phyloP scores from a whole-genome alignment of 208 protist genomes.

The Trypanosoma brucei region DNA sequence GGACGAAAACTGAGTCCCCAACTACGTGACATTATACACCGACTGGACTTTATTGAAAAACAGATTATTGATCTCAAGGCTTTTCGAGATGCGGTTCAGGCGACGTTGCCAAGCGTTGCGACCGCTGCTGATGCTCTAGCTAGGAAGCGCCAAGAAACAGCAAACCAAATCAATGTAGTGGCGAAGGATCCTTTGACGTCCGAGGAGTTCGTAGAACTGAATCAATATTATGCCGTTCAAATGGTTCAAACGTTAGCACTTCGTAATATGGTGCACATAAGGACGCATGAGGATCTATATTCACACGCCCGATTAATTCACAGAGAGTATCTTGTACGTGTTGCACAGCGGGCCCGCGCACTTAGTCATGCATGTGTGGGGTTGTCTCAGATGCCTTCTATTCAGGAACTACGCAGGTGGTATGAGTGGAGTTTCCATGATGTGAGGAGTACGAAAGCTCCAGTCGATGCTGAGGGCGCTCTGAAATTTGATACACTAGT shows the following conservation, averaged over 20 bases:
- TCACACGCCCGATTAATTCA: slow-evolving; percentile 39
- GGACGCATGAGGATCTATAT: slow-evolving; percentile 39
- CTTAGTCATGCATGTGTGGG: slow-evolving; percentile 57
- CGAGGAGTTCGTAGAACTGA: slow-evolving; percentile 67
- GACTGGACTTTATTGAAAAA: slow-evolving; percentile 69
- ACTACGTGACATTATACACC: slow-evolving; percentile 31
- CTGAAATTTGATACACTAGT: slow-evolving; percentile 50
- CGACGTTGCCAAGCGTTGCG: slow-evolving; percentile 47
- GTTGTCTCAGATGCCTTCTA: slow-evolving; percentile 64
- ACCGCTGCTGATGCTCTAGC: slow-evolving; percentile 33
- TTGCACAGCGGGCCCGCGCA: slow-evolving; percentile 34
- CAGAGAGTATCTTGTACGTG: slow-evolving; percentile 57
- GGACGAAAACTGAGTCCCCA: slow-evolving; percentile 5
- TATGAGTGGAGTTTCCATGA: slow-evolving; percentile 83
- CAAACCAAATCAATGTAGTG: slow-evolving; percentile 21
- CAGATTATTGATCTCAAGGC: slow-evolving; percentile 70
- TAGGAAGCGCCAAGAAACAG: slow-evolving; percentile 26
- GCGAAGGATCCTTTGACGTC: slow-evolving; percentile 45
- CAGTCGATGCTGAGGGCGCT: slow-evolving; percentile 26
- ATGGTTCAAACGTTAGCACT: slow-evolving; percentile 28
- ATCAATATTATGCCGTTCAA: slow-evolving; percentile 69
- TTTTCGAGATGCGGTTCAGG: slow-evolving; percentile 60
- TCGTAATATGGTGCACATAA: slow-evolving; percentile 54
- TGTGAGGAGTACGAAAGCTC: slow-evolving; percentile 37
- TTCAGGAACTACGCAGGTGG: slow-evolving; percentile 53